These are phyloP conservation scores for Kokia cookei DNA, from an alignment of 441 rosid species.

Conservation along the genomic window DNA sequence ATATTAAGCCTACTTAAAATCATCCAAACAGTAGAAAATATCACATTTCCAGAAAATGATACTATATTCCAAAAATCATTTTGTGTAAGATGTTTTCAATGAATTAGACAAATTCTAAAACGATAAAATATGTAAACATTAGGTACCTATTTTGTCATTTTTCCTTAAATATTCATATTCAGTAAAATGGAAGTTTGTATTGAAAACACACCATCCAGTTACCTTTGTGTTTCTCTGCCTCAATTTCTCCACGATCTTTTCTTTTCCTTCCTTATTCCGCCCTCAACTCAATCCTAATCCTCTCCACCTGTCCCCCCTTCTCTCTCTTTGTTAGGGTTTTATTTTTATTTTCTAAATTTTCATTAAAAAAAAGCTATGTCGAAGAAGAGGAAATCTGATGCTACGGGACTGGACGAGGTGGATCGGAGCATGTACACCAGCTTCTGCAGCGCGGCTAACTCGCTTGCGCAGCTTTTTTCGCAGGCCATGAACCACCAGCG, in stretches of 20 bases:
- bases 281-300: not conserved
- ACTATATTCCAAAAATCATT: too few species aligned
- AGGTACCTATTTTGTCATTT: too few species aligned
- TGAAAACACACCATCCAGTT: too few species aligned
- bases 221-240: not conserved
- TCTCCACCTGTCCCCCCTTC: not conserved
- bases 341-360: not conserved
- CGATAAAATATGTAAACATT: too few species aligned
- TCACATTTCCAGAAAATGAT: too few species aligned
- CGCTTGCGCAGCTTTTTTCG: slow-evolving; percentile 59
- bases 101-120: too few species aligned
- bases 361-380: slow-evolving; percentile 20
- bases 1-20: too few species aligned
- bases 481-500: slow-evolving; percentile 70
- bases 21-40: too few species aligned
- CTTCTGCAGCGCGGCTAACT: slow-evolving; percentile 68
- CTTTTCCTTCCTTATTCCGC: not conserved
- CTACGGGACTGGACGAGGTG: slow-evolving; percentile 59
- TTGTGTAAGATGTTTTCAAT: too few species aligned
- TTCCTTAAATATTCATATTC: too few species aligned
- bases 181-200: too few species aligned
- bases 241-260: not conserved
- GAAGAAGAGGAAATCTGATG: slow-evolving; percentile 59
- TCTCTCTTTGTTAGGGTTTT: slow-evolving; percentile 8
- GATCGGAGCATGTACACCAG: slow-evolving; percentile 58